Base-by-base conservation (phyloP, 2,329 filamentous ascomycete genomes). In the Scytalidium lignicola region DNA sequence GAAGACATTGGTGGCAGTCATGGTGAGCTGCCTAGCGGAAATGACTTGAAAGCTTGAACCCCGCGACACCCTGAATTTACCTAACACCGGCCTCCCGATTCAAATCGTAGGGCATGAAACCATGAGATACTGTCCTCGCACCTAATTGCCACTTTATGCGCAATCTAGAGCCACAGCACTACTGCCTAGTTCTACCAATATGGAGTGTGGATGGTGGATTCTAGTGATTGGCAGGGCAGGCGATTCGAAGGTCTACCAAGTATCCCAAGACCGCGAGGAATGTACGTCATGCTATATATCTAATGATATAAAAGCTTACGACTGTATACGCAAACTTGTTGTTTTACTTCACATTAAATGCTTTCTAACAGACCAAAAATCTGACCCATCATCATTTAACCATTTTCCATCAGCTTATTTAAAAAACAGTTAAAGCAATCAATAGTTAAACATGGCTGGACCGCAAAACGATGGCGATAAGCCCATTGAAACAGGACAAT, bases 1-100 rank as follows among this genome's bases (percentile, higher is more conserved):
- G 62, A 61, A 59, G 62, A 62, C 63, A 65, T 66, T 44, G 58
- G 57, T 47, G 47, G 48, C 45, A 48, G 23, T 57, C 62, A 64
- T 64, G 21, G 21, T 47, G 21, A 22, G 26, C 29, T 45, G 26
- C 7, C 17, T 18, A 39, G 28, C n/a, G 43, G 13, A 28, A 7
- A 28, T 7, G 7, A 28, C 13, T n/a, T 9, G 32, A 37, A 37
- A 15, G 32, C 15, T 37, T 13, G 32, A 8, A 17, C 7, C 32
- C 32, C 15, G 15, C 32, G 8, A 37, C 32, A n/a, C n/a, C n/a
- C n/a, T n/a, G n/a, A n/a, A n/a, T n/a, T n/a, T n/a, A n/a, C n/a
- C n/a, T n/a, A n/a, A n/a, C n/a, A n/a, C n/a, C n/a, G n/a, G n/a
- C n/a, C n/a, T n/a, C n/a, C n/a, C n/a, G n/a, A n/a, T n/a, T n/a